Conservation (phyloP, 2,329 filamentous ascomycete genomes). For the Diaporthe ampelina region DNA sequence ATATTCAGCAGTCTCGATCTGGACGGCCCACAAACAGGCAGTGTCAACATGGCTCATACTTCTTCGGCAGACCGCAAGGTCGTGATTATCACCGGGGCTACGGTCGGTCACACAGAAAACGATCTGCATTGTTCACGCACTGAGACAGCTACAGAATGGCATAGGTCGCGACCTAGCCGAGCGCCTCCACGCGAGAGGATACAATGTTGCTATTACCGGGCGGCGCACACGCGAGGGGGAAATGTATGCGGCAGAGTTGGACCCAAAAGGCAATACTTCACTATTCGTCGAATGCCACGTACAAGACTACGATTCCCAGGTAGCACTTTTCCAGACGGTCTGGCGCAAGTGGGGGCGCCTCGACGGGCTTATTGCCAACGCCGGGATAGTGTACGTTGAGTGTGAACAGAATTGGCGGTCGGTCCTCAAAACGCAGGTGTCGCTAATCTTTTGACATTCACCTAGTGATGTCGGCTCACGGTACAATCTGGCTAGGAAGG, state of each 20-base stretch:
- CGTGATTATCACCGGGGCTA: conserved; percentile 9
- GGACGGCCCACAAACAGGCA: neutral
- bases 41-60: neutral
- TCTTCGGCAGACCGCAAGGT: neutral
- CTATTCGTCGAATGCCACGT: conserved; percentile 11
- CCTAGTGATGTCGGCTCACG: neutral
- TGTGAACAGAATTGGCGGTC: neutral
- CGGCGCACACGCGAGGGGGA: neutral
- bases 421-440: no score
- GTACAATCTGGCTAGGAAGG: conserved; percentile 2
- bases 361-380: conserved; percentile 5
- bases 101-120: neutral
- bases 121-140: neutral
- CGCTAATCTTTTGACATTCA: neutral
- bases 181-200: conserved; percentile 8
- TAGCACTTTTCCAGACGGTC: neutral
- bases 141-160: conserved; percentile 1
- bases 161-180: conserved; percentile 16
- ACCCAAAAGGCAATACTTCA: neutral
- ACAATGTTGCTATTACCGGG: neutral
- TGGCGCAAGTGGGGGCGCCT: conserved; percentile 15
- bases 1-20: neutral
- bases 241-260: neutral
- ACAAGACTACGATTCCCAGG: neutral
- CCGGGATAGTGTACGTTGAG: neutral